Evolutionary conservation across 805 yeast genomes (phyloP), one percentile per base, ranked within the genome.

Genomic region (Metschnikowia hibisci): DNA sequence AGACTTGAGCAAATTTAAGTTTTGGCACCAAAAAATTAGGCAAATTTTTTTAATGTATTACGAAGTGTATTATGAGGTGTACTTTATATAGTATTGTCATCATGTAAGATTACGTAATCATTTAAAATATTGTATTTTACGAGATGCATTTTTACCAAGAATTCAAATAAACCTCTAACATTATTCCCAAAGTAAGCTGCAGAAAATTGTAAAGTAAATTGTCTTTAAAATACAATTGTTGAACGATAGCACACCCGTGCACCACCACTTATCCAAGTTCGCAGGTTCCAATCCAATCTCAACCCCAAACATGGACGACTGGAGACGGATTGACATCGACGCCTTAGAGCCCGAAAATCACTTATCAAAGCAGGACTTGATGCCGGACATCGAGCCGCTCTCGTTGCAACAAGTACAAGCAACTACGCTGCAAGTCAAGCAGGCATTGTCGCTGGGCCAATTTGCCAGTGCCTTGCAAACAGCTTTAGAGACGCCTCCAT

Each of bases 311-410:
- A 78, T 80, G 80, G 82, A 78, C 47, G 89, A 84, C 60, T 86
- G 95, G 95, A 84, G 99, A 77, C 81, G 93, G 76, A 87, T 91
- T 55, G 96, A 93, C 63, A 82, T 93, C 42, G 98, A 93, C 64
- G 86, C 88, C 13, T 81, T 81, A 52, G 96, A 90, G 59, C 86
- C 95, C 3, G 96, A 90, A 36, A 77, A 76, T 54, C 81, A 79
- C 55, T 64, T 86, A 49, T 73, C 82, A 26, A 73, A 74, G 34
- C 80, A 76, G 52, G 91, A 86, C 40, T 73, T 87, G 55, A 65
- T 76, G 15, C 82, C 83, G 10, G 73, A 76, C 50, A 64, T 73
- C 33, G 76, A 77, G 7, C 41, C 67, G 73, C 31, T 61, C 62
- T 40, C 75, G 4, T 56, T 57, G 27, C 60, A 70, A 31, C 87